Percentiles rank a stretch among this genome's conserved stretches.
phyloP scores from a whole-genome alignment of 805 yeast genomes.

The Yarrowia hollandica region DNA sequence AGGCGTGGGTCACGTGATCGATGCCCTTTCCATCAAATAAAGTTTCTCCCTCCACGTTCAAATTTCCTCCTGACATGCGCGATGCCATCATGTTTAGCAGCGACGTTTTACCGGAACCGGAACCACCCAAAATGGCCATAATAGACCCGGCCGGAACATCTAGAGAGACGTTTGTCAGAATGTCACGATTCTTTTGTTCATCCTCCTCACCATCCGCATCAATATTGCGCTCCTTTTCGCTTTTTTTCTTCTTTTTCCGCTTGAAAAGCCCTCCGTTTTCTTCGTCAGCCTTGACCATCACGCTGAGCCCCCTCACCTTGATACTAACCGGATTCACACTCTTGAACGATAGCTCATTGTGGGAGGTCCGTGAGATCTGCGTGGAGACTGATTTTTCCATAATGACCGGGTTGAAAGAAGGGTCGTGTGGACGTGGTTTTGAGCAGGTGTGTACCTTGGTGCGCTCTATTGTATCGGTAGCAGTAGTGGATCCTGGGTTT shows the following conservation, averaged over 20 bases:
- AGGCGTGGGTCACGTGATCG: slow-evolving; percentile 45
- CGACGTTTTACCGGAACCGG: slow-evolving; percentile 87
- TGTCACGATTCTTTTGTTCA: slow-evolving; percentile 20
- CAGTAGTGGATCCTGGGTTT: neutral
- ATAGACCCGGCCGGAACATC: slow-evolving; percentile 61
- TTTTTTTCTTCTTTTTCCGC: slow-evolving; percentile 36
- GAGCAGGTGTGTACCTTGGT: no score
- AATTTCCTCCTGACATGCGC: slow-evolving; percentile 36
- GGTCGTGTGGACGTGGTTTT: no score
- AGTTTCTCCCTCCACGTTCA: slow-evolving; percentile 37
- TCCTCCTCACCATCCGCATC: no score
- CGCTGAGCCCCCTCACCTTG: neutral
- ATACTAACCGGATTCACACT: slow-evolving; percentile 26
- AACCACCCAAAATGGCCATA: slow-evolving; percentile 83
- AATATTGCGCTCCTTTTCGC: no score
- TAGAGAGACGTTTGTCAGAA: slow-evolving; percentile 56
- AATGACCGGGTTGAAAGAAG: no score
- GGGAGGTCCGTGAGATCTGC: neutral
- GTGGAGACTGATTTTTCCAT: slow-evolving; percentile 15
- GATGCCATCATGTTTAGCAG: slow-evolving; percentile 54
- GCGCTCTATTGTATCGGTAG: no score
- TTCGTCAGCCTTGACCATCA: slow-evolving; percentile 6
- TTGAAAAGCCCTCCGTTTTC: neutral
- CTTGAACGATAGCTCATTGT: slow-evolving; percentile 29
- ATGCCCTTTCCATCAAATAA: slow-evolving; percentile 35